Conservation (phyloP, 768 basidiomycete genomes). For the Mycena latifolia region DNA sequence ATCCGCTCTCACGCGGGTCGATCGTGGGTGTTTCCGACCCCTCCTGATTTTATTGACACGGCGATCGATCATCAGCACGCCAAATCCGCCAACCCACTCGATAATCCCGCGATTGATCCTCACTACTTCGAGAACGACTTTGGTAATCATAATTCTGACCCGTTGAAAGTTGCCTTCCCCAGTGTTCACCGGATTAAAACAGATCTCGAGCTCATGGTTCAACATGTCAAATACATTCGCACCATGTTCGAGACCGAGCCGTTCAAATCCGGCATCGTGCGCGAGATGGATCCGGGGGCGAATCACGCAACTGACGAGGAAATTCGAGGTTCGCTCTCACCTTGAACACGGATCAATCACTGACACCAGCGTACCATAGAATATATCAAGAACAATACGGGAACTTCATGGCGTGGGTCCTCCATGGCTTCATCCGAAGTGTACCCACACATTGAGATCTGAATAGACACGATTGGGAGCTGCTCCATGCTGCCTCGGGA, state of each 20-base stretch:
- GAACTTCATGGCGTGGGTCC: conserved; percentile 44
- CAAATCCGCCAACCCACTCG: conserved; percentile 19
- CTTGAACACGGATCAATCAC: background rate
- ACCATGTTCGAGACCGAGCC: conserved; percentile 43
- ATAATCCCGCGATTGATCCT: conserved; percentile 20
- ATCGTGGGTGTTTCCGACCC: conserved; percentile 49
- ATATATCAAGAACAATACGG: conserved; percentile 38
- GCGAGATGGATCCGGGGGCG: conserved; percentile 51
- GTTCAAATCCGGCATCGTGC: conserved; percentile 24
- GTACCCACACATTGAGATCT: too few species aligned
- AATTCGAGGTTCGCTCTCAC: conserved; percentile 41
- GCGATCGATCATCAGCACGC: conserved; percentile 20
- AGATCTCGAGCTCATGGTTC: conserved; percentile 42
- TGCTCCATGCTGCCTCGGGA: conserved; percentile 67
- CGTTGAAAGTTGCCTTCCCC: background rate
- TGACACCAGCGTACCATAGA: background rate
- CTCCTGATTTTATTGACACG: background rate
- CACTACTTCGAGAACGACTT: conserved; percentile 27
- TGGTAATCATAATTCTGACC: too few species aligned
- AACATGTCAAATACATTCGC: conserved; percentile 49
- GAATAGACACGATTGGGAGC: conserved; percentile 59
- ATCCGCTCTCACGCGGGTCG: conserved; percentile 61
- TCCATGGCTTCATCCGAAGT: background rate
- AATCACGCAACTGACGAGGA: conserved; percentile 47
- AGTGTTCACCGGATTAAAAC: background rate